Conservation (phyloP, 1,139 yeast species). For the Blastobotrys proliferans region DNA sequence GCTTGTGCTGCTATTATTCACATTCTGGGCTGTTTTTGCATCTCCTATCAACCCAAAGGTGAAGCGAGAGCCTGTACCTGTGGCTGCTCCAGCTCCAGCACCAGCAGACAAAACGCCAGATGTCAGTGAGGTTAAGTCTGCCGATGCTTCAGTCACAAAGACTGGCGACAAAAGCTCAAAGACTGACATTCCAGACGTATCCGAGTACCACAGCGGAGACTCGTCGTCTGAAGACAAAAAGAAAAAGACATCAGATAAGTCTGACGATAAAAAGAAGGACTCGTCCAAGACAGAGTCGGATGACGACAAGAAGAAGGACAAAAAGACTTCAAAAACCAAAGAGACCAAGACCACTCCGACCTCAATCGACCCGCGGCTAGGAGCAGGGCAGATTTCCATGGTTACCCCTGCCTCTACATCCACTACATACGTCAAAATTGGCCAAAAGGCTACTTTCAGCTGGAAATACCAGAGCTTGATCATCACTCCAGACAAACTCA, state of each 20-base stretch:
- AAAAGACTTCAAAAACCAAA: constrained; percentile 10
- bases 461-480: constrained; percentile 39
- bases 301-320: constrained; percentile 11
- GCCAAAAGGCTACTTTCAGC: constrained; percentile 39
- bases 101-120: background rate
- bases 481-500: constrained; percentile 36
- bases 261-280: constrained; percentile 3
- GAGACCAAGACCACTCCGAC: constrained; percentile 18
- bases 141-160: background rate
- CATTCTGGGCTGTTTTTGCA: background rate
- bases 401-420: constrained; percentile 35
- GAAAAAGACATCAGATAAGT: constrained; percentile 8
- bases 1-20: background rate
- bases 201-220: background rate
- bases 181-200: constrained; percentile 12
- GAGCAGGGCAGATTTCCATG: constrained; percentile 38
- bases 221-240: background rate
- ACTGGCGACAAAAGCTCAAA: background rate
- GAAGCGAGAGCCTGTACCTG: background rate
- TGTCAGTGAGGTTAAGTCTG: background rate
- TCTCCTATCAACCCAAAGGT: background rate
- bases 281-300: constrained; percentile 9
- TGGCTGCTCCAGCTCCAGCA: background rate
- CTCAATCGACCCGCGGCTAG: constrained; percentile 34
- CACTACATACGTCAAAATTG: constrained; percentile 37